These are phyloP conservation scores for Samsoniella hepiali DNA, from an alignment of 2,329 filamentous ascomycete species.

Conservation along the genomic window DNA sequence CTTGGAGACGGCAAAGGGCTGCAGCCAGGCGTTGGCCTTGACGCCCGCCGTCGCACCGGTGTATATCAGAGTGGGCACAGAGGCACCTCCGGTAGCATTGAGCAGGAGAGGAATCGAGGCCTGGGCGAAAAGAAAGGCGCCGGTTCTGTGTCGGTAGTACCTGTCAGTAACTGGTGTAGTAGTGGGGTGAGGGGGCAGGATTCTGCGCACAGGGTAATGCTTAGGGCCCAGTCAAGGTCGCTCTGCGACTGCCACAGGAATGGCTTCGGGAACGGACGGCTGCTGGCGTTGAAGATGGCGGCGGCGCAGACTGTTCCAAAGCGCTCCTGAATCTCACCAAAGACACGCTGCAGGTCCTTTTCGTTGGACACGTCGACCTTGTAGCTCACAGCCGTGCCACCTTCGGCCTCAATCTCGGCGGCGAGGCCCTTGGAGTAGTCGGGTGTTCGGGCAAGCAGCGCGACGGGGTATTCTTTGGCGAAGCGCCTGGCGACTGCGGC, in stretches of 20 bases:
- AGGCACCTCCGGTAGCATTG: neutral
- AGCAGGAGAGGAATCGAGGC: slow-evolving; percentile 12
- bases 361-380: slow-evolving; percentile 12
- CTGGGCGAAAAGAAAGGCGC: slow-evolving; percentile 15
- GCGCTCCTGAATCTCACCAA: slow-evolving; percentile 3
- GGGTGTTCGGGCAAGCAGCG: slow-evolving; percentile 10
- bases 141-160: neutral
- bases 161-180: neutral
- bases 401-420: slow-evolving; percentile 14
- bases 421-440: neutral
- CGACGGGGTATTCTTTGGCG: slow-evolving; percentile 16
- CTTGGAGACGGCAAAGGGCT: slow-evolving; percentile 16
- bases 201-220: slow-evolving; percentile 12
- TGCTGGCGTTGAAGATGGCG: slow-evolving; percentile 19
- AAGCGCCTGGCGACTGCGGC: slow-evolving; percentile 14
- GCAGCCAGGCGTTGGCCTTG: slow-evolving; percentile 19
- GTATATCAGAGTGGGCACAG: slow-evolving; percentile 14
- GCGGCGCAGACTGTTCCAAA: slow-evolving; percentile 13
- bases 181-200: neutral
- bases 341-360: neutral
- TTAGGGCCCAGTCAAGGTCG: slow-evolving; percentile 5
- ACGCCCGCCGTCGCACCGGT: slow-evolving; percentile 17
- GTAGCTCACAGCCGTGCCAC: slow-evolving; percentile 15
- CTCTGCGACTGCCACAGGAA: slow-evolving; percentile 16
- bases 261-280: slow-evolving; percentile 19